A percentile compares a stretch with the other conserved stretches of the same genome.
Evolutionary conservation across 2,329 filamentous ascomycete genomes (phyloP).

Genomic region (Trichoderma sp.): DNA sequence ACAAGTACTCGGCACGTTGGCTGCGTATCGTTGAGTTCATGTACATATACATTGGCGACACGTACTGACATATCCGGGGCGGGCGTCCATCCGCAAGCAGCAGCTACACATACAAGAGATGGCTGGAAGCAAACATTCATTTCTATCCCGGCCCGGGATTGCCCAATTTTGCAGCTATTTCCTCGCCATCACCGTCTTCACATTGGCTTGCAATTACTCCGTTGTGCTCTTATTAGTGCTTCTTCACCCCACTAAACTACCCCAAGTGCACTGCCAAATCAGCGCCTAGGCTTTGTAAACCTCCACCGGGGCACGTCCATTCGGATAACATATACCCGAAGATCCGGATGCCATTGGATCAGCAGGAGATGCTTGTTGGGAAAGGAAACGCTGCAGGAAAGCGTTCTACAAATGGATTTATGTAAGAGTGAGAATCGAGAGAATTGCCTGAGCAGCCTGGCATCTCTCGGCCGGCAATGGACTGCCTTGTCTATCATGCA

Average conservation of each 20-base stretch:
- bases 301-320: neutral
- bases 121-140: neutral
- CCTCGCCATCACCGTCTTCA: neutral
- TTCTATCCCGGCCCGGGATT: neutral
- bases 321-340: conserved; percentile 10
- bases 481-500: neutral
- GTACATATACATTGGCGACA: no score
- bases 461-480: neutral
- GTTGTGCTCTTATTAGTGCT: neutral
- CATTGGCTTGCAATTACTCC: neutral
- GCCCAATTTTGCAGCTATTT: neutral
- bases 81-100: neutral
- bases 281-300: conserved; percentile 10
- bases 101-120: neutral
- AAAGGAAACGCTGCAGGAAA: neutral
- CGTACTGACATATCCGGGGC: neutral
- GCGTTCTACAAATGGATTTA: neutral
- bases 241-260: conserved; percentile 16
- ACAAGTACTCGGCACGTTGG: neutral
- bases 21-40: no score
- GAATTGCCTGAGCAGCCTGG: neutral
- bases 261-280: conserved; percentile 15
- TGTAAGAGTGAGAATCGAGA: neutral
- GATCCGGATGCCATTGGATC: neutral
- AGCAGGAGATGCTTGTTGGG: neutral